These are phyloP conservation scores for Tolypocladium guangdongense DNA, from an alignment of 2,329 filamentous ascomycete species.

Conservation along the genomic window DNA sequence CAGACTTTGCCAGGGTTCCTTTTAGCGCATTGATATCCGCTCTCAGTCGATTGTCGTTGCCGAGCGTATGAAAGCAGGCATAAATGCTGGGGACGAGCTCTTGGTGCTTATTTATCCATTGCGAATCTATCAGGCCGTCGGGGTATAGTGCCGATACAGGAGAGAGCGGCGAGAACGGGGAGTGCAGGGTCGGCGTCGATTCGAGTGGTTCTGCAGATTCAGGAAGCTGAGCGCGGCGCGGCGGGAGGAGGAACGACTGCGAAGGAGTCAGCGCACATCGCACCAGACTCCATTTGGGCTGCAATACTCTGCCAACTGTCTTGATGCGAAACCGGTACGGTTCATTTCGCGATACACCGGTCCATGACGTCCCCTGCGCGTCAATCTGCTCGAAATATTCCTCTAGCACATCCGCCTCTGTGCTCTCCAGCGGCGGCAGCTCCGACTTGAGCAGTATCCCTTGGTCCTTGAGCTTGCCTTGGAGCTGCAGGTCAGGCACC, in stretches of 20 bases:
- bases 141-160: slow-evolving; percentile 76
- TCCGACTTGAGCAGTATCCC: slow-evolving; percentile 59
- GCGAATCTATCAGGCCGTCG: slow-evolving; percentile 72
- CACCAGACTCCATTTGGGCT: slow-evolving; percentile 1
- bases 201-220: slow-evolving; percentile 37
- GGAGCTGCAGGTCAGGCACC: slow-evolving; percentile 28
- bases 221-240: slow-evolving; percentile 43
- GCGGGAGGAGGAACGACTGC: slow-evolving; percentile 45
- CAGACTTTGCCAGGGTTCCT: slow-evolving; percentile 52
- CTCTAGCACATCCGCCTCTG: slow-evolving; percentile 54
- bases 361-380: slow-evolving; percentile 56
- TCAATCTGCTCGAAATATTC: slow-evolving; percentile 57
- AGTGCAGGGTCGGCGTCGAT: slow-evolving; percentile 58
- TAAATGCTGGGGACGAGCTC: slow-evolving; percentile 69
- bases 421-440: slow-evolving; percentile 52
- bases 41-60: slow-evolving; percentile 77
- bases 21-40: slow-evolving; percentile 74
- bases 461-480: slow-evolving; percentile 43
- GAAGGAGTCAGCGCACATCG: slow-evolving; percentile 13
- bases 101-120: slow-evolving; percentile 87
- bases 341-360: slow-evolving; percentile 40
- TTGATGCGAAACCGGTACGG: slow-evolving; percentile 57
- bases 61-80: slow-evolving; percentile 70
- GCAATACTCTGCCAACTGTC: slow-evolving; percentile 67
- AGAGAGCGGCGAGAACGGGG: slow-evolving; percentile 81